These are phyloP conservation scores for Knufia fluminis DNA, from an alignment of 2,329 filamentous ascomycete genomes.

Conservation along the genomic window DNA sequence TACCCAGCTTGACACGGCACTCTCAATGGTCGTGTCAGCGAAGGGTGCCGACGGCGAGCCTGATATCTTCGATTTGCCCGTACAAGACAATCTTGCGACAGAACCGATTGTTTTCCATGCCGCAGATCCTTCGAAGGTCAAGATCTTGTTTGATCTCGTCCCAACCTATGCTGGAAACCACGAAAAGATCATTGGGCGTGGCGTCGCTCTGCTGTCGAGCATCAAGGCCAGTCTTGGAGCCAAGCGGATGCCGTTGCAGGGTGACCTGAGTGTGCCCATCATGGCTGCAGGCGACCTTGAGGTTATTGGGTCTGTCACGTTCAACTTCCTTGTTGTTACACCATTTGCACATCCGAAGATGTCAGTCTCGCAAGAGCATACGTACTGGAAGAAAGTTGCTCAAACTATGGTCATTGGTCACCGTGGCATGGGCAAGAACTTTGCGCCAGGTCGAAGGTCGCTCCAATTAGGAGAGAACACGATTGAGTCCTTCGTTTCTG, in stretches of 20 bases:
- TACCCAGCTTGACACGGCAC: conserved; percentile 85
- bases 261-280: conserved; percentile 86
- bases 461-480: conserved; percentile 96
- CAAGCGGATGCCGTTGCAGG: conserved; percentile 83
- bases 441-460: conserved; percentile 66
- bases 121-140: conserved; percentile 67
- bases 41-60: conserved; percentile 77
- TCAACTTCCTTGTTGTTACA: conserved; percentile 92
- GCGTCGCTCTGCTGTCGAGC: conserved; percentile 75
- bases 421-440: conserved; percentile 78
- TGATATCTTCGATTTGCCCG: conserved; percentile 80
- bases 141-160: conserved; percentile 86
- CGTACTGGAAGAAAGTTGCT: conserved; percentile 89
- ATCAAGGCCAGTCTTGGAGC: conserved; percentile 74
- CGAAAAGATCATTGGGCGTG: conserved; percentile 78
- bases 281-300: conserved; percentile 72
- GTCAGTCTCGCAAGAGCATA: conserved; percentile 80
- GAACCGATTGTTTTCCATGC: conserved; percentile 89
- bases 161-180: conserved; percentile 81
- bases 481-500: conserved; percentile 87
- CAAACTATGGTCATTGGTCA: conserved; percentile 76
- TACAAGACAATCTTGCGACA: conserved; percentile 87
- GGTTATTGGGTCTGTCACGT: conserved; percentile 88
- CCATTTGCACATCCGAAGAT: conserved; percentile 92
- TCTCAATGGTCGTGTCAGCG: conserved; percentile 85